Base-by-base conservation (phyloP, 176 grass and related monocot species). In the Avena atlantica region DNA sequence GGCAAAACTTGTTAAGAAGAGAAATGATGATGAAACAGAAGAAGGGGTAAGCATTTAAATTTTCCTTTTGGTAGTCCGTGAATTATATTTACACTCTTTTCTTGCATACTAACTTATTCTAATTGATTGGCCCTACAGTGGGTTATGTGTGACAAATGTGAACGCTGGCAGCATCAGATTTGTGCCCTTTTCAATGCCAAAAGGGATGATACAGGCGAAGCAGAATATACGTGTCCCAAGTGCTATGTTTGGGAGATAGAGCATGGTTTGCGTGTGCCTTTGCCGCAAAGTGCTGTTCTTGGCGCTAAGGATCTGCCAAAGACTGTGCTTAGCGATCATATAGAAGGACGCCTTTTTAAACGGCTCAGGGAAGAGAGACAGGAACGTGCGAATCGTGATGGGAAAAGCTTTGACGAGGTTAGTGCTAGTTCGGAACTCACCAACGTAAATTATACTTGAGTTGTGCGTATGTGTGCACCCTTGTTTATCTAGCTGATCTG, bases 131-230 rank as follows among this genome's bases (percentile, higher is more conserved):
- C 60, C 73, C 69, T 81, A 75, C 85, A 98, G 93, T 98, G 96
- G 96, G 96, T 91, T 44, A 79, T 88, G 87, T 98, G 96, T 85
- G 93, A 98, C 70, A 98, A 92, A 86, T 98, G 96, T 94, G 84
- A 98, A 92, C 56, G 81, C 20, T 98, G 95, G 95, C 95, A 98
- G 75, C 95, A 98, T 83, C 95, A 98, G 81, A 92, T 97, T 67
- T 95, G 95, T 89, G 92, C 95, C 51, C 82, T 97, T 40, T 97
- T 93, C 62, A 97, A 97, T 88, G 89, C 51, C 21, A 91, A 88
- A 91, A 95, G 89, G 80, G 90, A 97, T 79, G 89, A 87, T 64
- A 85, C 56, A 42, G 93, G 80, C 79, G 49, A 94, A 67, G 95
- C 91, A 81, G 92, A 97, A 52, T 97, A 90, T 74, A 98, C 90